Evolutionary conservation across 2,329 filamentous ascomycete genomes (phyloP).

Genomic region (Clonostachys byssicola): DNA sequence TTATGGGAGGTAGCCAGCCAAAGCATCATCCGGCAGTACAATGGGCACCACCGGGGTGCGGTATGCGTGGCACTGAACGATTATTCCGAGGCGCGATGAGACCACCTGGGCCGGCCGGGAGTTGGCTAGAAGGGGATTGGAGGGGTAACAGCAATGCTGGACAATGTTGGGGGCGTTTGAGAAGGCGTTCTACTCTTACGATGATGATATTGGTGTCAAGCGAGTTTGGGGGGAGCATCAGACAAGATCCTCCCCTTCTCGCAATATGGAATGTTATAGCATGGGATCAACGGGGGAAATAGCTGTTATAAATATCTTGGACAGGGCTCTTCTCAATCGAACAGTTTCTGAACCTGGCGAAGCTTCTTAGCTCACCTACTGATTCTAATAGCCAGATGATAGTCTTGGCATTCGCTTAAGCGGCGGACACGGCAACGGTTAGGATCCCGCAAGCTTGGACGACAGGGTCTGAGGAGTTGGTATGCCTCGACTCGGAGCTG

Average conservation of each 20-base stretch:
- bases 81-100: constrained; percentile 54
- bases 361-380: too few relatives aligned
- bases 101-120: not conserved
- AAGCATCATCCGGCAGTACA: constrained; percentile 90
- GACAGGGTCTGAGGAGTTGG: too few relatives aligned
- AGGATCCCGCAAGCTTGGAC: too few relatives aligned
- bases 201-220: not conserved
- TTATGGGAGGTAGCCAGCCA: constrained; percentile 87
- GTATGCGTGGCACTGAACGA: constrained; percentile 94
- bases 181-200: not conserved
- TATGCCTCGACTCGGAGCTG: too few relatives aligned
- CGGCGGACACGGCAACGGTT: too few relatives aligned
- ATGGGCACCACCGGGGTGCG: constrained; percentile 86
- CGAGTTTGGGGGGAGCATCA: not conserved
- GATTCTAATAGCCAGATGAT: too few relatives aligned
- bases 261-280: not conserved
- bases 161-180: not conserved
- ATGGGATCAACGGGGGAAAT: not conserved
- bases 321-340: too few relatives aligned
- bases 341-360: too few relatives aligned
- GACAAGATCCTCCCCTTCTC: not conserved
- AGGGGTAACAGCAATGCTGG: not conserved
- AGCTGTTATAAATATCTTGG: too few relatives aligned
- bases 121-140: not conserved
- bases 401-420: too few relatives aligned